Conservation (phyloP, 176 grass and related monocot species). For the Aegilops umbellulata region DNA sequence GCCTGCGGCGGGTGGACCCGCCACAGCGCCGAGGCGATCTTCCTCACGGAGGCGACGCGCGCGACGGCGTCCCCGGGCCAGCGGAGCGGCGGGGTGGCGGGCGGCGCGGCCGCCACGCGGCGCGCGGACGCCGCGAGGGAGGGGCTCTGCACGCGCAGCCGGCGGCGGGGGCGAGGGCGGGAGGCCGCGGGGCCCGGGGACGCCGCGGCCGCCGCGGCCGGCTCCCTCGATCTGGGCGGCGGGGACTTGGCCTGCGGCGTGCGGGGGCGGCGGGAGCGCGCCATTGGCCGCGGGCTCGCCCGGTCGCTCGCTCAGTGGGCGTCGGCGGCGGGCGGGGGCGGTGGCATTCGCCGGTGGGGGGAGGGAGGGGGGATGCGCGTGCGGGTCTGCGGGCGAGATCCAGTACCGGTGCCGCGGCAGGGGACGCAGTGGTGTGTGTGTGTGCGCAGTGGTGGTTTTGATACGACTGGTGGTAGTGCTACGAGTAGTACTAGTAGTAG, state of each 20-base stretch:
- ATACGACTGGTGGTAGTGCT: slow-evolving; percentile 2
- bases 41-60: slow-evolving; percentile 45
- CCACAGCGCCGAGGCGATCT: slow-evolving; percentile 66
- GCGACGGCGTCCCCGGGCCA: slow-evolving; percentile 24
- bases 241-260: slow-evolving; percentile 20
- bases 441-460: slow-evolving; percentile 5
- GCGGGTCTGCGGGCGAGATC: slow-evolving; percentile 44
- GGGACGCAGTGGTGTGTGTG: neutral
- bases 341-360: slow-evolving; percentile 37
- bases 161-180: slow-evolving; percentile 12
- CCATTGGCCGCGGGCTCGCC: slow-evolving; percentile 26
- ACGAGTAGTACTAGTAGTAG: neutral
- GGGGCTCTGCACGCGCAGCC: slow-evolving; percentile 46
- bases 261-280: slow-evolving; percentile 29
- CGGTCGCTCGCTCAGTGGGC: neutral
- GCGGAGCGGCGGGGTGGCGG: slow-evolving; percentile 22
- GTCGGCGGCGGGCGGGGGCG: neutral
- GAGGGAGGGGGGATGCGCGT: slow-evolving; percentile 13
- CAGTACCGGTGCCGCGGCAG: neutral
- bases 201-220: neutral
- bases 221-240: neutral
- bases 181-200: neutral
- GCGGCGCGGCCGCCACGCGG: slow-evolving; percentile 2
- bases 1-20: slow-evolving; percentile 41
- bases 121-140: slow-evolving; percentile 19